These are phyloP conservation scores for Xenoacremonium recifei DNA, from an alignment of 2,329 filamentous ascomycete species.

Conservation along the genomic window DNA sequence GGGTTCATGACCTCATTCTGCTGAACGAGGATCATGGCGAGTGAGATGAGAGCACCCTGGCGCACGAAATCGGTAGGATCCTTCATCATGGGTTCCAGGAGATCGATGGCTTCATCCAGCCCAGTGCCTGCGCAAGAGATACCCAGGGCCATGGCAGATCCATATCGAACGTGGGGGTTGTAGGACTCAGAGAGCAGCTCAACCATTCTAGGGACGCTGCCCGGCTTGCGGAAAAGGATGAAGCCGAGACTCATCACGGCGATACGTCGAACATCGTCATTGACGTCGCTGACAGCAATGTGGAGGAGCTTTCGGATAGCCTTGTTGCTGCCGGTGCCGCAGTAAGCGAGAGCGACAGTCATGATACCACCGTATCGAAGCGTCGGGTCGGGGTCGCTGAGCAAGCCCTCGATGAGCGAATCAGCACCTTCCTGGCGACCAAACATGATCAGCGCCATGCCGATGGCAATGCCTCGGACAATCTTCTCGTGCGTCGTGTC, in stretches of 20 bases:
- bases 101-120: conserved; percentile 91
- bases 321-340: conserved; percentile 97
- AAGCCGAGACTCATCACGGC: conserved; percentile 98
- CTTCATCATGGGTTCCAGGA: conserved; percentile 99
- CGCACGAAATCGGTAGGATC: conserved; percentile 98
- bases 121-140: conserved; percentile 98
- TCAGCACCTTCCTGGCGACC: conserved; percentile 92
- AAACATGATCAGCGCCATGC: conserved; percentile 99
- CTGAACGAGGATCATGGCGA: conserved; percentile 99
- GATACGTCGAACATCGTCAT: conserved; percentile 92
- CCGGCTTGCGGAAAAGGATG: conserved; percentile 96
- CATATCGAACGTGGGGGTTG: conserved; percentile 97
- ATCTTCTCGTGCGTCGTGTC: conserved; percentile 99
- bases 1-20: conserved; percentile 99
- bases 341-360: conserved; percentile 97
- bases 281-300: conserved; percentile 95
- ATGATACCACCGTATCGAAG: conserved; percentile 96
- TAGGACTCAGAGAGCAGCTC: conserved; percentile 97
- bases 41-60: conserved; percentile 89
- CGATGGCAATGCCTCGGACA: conserved; percentile 89
- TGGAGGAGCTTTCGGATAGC: conserved; percentile 94
- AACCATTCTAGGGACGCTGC: conserved; percentile 96
- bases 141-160: conserved; percentile 95
- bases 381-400: conserved; percentile 91
- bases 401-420: conserved; percentile 86